Evolutionary conservation across 169 alveolate species (phyloP).

Genomic region (Plasmodium relictum): DNA sequence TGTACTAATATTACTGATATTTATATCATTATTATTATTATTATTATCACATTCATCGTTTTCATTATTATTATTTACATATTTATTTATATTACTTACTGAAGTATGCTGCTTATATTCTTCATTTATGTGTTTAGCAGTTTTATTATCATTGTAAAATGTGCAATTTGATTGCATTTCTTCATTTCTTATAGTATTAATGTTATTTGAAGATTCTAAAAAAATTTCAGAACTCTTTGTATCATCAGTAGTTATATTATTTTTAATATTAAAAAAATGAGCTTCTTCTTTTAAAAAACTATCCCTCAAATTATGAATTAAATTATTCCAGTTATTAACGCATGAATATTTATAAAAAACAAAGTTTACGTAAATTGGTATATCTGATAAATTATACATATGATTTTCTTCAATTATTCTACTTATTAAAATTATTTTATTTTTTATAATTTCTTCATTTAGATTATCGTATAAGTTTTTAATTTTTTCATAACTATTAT

Average conservation of each 20-base stretch:
- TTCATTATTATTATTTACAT: not conserved
- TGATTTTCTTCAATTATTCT: conserved; percentile 49
- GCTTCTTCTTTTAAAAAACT: conserved; percentile 28
- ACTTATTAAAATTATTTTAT: conserved; percentile 37
- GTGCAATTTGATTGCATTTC: not conserved
- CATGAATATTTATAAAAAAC: conserved; percentile 50
- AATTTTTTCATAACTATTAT: conserved; percentile 20
- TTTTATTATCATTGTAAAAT: not conserved
- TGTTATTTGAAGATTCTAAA: not conserved
- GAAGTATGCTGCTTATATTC: not conserved
- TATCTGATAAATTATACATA: conserved; percentile 41
- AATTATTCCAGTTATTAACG: conserved; percentile 40
- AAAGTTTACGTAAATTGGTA: conserved; percentile 47
- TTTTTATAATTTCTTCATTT: conserved; percentile 56
- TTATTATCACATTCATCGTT: conserved; percentile 8
- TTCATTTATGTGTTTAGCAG: not conserved
- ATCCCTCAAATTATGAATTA: conserved; percentile 37
- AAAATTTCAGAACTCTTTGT: not conserved
- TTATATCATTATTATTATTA: not conserved
- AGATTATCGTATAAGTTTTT: conserved; percentile 34
- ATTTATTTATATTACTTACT: not conserved
- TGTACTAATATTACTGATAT: too few species aligned
- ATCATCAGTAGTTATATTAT: not conserved
- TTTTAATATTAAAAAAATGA: not conserved
- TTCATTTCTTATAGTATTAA: not conserved